Evolutionary conservation across 2,329 filamentous ascomycete genomes (phyloP), one percentile per base, ranked within the genome.

Genomic region (Fonsecaea nubica): DNA sequence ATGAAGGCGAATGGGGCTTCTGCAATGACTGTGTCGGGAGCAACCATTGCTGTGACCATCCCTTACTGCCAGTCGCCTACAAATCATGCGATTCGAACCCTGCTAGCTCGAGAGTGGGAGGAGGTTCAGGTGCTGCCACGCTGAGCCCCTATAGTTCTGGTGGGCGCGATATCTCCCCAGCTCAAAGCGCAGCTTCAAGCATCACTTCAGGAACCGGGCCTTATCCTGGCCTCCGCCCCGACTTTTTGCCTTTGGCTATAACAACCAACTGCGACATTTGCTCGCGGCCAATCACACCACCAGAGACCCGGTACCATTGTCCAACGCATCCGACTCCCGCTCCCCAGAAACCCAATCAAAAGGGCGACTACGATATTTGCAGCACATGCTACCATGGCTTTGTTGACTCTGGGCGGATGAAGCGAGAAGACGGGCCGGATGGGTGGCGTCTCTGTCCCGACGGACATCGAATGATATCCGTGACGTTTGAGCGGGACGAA

Each of bases 1-100:
- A 97, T 73, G 89, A 95, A 69, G 94, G 92, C 4, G 93, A 96
- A 75, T 98, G 93, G 93, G 94, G 94, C 0, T 97, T 92, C 76
- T 98, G 94, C 79, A 92, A 93, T 73, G 81, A 85, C 67, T 98
- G 94, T 71, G 92, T 97, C 35, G 93, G 94, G 66, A 88, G 90
- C 76, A 93, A 92, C 15, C 85, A 85, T 66, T 90, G 89, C 66
- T 98, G 94, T 78, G 91, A 89, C 0, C 94, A 98, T 75, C 84
- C 90, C 6, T 83, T 98, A 0, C 81, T 96, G 0, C 92, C 93
- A 0, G 81, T 96, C 53, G 86, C 89, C 0, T 90, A 92, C 71
- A 81, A 81, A 71, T 75, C 80, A 70, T 75, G 74, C 71, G 74
- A 64, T 25, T 63, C 68, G 38, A 58, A 55, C 30, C 32, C 50